phyloP scores from a whole-genome alignment of 1,139 yeast genomes.

The Yamadazyma triangularis region DNA sequence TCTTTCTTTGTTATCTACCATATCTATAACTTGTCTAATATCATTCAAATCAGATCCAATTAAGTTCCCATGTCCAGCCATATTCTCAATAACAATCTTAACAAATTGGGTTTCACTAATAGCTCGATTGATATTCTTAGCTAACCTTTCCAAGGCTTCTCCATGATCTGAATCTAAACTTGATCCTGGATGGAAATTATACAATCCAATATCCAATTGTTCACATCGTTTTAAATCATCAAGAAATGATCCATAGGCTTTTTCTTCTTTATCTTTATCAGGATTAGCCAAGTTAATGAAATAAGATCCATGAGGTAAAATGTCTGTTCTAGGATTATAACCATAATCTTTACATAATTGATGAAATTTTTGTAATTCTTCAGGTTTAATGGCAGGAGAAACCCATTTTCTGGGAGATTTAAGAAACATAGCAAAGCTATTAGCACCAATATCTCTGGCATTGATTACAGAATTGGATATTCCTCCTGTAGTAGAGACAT shows the following conservation, averaged over 20 bases:
- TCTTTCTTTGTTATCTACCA: conserved; percentile 71
- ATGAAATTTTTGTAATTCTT: conserved; percentile 65
- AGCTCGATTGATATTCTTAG: conserved; percentile 75
- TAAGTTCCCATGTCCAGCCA: conserved; percentile 96
- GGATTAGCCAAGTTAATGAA: conserved; percentile 92
- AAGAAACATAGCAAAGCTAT: conserved; percentile 84
- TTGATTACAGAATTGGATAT: conserved; percentile 72
- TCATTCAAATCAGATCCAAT: conserved; percentile 84
- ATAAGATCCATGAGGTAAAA: conserved; percentile 93
- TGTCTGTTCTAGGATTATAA: conserved; percentile 70
- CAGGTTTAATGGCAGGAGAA: conserved; percentile 66
- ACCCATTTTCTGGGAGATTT: conserved; percentile 92
- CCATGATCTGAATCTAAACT: conserved; percentile 68
- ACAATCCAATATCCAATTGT: conserved; percentile 72
- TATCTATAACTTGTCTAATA: conserved; percentile 64
- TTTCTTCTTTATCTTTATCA: conserved; percentile 69
- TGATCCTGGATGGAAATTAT: conserved; percentile 96
- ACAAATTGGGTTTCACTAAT: conserved; percentile 70
- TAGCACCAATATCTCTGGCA: conserved; percentile 73
- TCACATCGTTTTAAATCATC: conserved; percentile 91
- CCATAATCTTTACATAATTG: conserved; percentile 55
- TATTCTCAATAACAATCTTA: conserved; percentile 86
- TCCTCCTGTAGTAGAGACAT: conserved; percentile 70
- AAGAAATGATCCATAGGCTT: conserved; percentile 72
- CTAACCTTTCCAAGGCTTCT: conserved; percentile 62